These are phyloP conservation scores for Candida sp. DNA, from an alignment of 1,139 yeast species.

Conservation along the genomic window DNA sequence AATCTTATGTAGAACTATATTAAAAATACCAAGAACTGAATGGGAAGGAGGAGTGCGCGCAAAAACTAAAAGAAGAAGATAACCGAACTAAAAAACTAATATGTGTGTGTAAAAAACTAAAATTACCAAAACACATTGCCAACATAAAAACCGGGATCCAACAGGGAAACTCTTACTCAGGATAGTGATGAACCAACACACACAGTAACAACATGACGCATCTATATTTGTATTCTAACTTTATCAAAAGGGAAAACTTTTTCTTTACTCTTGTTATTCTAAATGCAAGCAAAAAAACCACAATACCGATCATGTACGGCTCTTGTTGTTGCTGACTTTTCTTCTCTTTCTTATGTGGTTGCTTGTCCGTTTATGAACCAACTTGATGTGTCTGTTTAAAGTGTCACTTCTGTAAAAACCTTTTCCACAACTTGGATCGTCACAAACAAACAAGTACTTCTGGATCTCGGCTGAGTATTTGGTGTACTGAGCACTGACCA, in stretches of 20 bases:
- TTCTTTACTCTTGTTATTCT: too few relatives aligned
- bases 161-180: too few relatives aligned
- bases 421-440: slow-evolving; percentile 46
- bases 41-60: not conserved
- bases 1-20: not conserved
- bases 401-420: slow-evolving; percentile 63
- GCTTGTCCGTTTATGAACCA: slow-evolving; percentile 42
- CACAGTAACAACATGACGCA: too few relatives aligned
- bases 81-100: not conserved
- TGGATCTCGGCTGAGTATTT: slow-evolving; percentile 15
- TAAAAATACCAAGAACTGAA: slow-evolving; percentile 1
- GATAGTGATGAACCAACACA: too few relatives aligned
- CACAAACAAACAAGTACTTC: slow-evolving; percentile 20
- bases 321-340: not conserved
- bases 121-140: too few relatives aligned
- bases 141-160: too few relatives aligned
- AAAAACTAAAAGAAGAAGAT: not conserved
- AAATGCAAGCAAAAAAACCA: not conserved
- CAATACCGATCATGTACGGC: not conserved
- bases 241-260: not conserved
- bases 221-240: not conserved
- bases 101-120: not conserved
- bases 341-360: slow-evolving; percentile 1
- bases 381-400: slow-evolving; percentile 52
- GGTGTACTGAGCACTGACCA: slow-evolving; percentile 19